phyloP scores from a whole-genome alignment of 768 basidiomycete species.

The Exidia glandulosa region DNA sequence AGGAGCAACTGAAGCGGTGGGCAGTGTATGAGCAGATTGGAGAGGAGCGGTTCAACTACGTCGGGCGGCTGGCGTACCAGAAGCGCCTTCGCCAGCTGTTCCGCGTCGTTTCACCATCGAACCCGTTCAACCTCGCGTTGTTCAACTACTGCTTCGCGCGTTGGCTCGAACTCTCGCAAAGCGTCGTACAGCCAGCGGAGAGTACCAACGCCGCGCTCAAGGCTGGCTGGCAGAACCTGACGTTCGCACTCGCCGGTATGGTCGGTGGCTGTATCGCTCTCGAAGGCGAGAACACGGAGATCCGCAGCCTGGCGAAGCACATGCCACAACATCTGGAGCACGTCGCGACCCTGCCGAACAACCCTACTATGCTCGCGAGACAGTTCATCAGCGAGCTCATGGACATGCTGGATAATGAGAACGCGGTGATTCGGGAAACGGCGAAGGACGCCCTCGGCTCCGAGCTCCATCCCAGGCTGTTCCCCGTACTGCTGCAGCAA shows the following conservation, averaged over 20 bases:
- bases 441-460: slow-evolving; percentile 71
- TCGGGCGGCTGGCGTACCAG: slow-evolving; percentile 70
- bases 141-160: slow-evolving; percentile 78
- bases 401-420: slow-evolving; percentile 52
- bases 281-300: slow-evolving; percentile 31
- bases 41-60: slow-evolving; percentile 25
- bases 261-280: slow-evolving; percentile 54
- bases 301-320: slow-evolving; percentile 39
- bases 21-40: slow-evolving; percentile 71
- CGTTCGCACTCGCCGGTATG: slow-evolving; percentile 65
- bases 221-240: slow-evolving; percentile 63
- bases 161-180: slow-evolving; percentile 57
- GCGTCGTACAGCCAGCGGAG: slow-evolving; percentile 17
- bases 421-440: slow-evolving; percentile 59
- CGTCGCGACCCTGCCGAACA: not conserved
- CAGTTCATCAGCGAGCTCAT: slow-evolving; percentile 59
- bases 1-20: slow-evolving; percentile 49
- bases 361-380: slow-evolving; percentile 40
- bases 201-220: too few species aligned
- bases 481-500: slow-evolving; percentile 53
- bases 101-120: slow-evolving; percentile 49
- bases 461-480: slow-evolving; percentile 64
- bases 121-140: slow-evolving; percentile 59
- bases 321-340: slow-evolving; percentile 42
- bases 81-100: slow-evolving; percentile 67